These are phyloP conservation scores for Termitomyces heimii DNA, from an alignment of 768 basidiomycete genomes.

Conservation along the genomic window DNA sequence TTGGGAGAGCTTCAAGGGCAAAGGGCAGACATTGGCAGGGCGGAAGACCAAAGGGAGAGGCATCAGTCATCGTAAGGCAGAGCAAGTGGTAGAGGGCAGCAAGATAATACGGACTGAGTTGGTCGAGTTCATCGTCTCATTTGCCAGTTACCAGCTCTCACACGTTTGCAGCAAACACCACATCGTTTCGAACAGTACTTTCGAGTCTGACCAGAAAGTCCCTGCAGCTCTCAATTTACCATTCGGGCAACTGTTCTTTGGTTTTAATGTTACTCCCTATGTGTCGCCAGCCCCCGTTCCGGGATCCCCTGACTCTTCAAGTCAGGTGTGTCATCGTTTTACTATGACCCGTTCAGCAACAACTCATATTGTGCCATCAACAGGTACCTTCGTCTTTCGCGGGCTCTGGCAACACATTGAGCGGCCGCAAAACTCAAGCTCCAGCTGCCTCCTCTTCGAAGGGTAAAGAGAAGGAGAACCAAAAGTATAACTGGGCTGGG, in stretches of 20 bases:
- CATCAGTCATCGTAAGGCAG: slow-evolving; percentile 74
- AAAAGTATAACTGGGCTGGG: slow-evolving; percentile 35
- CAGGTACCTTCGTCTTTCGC: slow-evolving; percentile 46
- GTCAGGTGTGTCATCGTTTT: not conserved
- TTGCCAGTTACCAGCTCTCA: slow-evolving; percentile 8
- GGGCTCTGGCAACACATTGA: slow-evolving; percentile 66
- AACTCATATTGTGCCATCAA: slow-evolving; percentile 1
- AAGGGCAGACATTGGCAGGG: slow-evolving; percentile 86
- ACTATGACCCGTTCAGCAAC: not conserved
- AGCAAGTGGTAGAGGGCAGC: slow-evolving; percentile 73
- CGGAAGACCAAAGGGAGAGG: slow-evolving; percentile 96
- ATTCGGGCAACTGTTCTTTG: slow-evolving; percentile 94
- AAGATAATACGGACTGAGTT: slow-evolving; percentile 92
- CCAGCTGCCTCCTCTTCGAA: slow-evolving; percentile 29
- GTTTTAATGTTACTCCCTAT: slow-evolving; percentile 78
- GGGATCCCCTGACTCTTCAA: slow-evolving; percentile 20
- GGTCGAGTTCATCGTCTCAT: slow-evolving; percentile 23
- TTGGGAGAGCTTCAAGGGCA: slow-evolving; percentile 96
- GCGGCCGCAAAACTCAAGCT: slow-evolving; percentile 35
- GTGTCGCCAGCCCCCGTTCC: slow-evolving; percentile 38
- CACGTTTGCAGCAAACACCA: slow-evolving; percentile 61
- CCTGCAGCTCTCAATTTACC: slow-evolving; percentile 90
- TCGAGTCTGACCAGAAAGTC: slow-evolving; percentile 71
- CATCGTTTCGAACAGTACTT: slow-evolving; percentile 74
- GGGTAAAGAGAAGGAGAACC: slow-evolving; percentile 50